Evolutionary conservation across 164 flowering plant genomes (phyloP).

Genomic region (Tetrastigma voinierianum): DNA sequence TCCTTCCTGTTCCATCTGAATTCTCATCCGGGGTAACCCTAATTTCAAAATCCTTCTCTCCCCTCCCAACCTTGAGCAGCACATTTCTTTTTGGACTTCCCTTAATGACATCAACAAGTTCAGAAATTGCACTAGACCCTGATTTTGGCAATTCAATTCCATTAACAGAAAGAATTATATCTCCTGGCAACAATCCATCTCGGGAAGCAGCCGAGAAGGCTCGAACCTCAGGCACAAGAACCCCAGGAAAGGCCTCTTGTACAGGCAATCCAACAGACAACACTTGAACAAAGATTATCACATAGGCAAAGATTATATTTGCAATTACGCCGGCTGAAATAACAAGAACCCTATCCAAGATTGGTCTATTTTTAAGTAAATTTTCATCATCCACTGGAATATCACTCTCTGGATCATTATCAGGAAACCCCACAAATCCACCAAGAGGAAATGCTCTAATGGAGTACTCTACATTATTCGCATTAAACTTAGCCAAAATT

Average conservation of each 20-base stretch:
- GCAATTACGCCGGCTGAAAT: conserved; percentile 95
- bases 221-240: conserved; percentile 85
- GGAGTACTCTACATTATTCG: conserved; percentile 90
- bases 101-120: conserved; percentile 77
- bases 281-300: conserved; percentile 77
- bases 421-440: conserved; percentile 97
- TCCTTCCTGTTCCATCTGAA: conserved; percentile 79
- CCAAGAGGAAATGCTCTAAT: conserved; percentile 96
- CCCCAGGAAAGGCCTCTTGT: conserved; percentile 88
- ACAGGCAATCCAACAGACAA: conserved; percentile 86
- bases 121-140: conserved; percentile 53
- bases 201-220: conserved; percentile 82
- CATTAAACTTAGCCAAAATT: conserved; percentile 83
- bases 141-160: conserved; percentile 54
- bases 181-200: conserved; percentile 83
- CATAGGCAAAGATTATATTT: conserved; percentile 78
- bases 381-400: conserved; percentile 85
- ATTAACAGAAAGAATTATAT: conserved; percentile 70
- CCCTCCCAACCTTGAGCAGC: conserved; percentile 63
- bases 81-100: conserved; percentile 63
- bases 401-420: conserved; percentile 94
- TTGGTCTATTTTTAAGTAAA: conserved; percentile 86
- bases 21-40: conserved; percentile 75
- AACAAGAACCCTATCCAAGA: conserved; percentile 75
- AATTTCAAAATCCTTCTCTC: conserved; percentile 47